Evolutionary conservation across 169 alveolate genomes (phyloP), one percentile per base, ranked within the genome.

Genomic region (Eimeria praecox): DNA sequence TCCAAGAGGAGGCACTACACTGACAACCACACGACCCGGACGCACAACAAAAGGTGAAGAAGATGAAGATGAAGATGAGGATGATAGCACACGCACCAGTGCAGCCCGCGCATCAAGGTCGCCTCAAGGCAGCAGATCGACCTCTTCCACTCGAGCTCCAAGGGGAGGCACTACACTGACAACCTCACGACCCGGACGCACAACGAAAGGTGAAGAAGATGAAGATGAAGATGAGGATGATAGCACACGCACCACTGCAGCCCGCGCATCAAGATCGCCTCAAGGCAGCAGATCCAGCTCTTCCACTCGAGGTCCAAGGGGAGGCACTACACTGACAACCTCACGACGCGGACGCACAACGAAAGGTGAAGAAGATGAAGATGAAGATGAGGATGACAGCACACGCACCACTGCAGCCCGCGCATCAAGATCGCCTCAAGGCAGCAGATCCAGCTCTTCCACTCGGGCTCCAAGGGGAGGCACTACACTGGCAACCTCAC

Each of bases 1-100:
- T 85, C 77, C 92, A 18, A 85, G 92, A 44, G 69, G 92, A n/a
- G 92, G 59, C 92, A 85, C 92, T 33, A 33, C 78, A 5, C 78
- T 59, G 56, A 85, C 92, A 33, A 85, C 92, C 24, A 1, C 59
- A 44, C 1, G 59, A 56, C 59, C 92, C 3, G 14, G 80, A 16
- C 92, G 92, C 42, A 56, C 92, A 16, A 33, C 92, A 16, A 52
- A 22, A 3, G 56, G 16, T 0, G 59, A 6, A 16, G 77, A 54
- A 33, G 78, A 42, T 1, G 75, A 27, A 54, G 52, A 52, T 38
- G 59, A 35, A n/a, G 92, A 86, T 4, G 78, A 56, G 14, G 92
- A 54, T 12, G 62, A 14, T 20, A 24, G 66, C 12, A 71, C 54
- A 54, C 46, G 75, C 75, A n/a, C 71, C 9, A 49, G 44, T 8